Evolutionary conservation across 352 stramenopile genomes (phyloP), one percentile per base, ranked within the genome.

Genomic region (Phytopythium helicoides): DNA sequence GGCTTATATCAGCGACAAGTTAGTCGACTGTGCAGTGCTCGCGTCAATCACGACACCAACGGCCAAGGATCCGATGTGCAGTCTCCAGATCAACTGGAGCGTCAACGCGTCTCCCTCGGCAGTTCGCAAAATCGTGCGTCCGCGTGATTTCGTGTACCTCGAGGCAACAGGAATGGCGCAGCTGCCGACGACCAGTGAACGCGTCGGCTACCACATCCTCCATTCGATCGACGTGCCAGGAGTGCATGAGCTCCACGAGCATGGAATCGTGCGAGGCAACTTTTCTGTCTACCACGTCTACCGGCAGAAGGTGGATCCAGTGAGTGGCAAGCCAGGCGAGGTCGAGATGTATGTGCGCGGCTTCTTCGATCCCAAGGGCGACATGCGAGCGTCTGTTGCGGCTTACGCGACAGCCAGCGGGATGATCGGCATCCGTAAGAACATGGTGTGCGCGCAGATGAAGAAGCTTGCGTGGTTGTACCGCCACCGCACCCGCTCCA

Each of bases 401-500:
- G 26, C 18, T 23, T 68, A 71, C 52, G 56, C 60, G 23, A 57
- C 54, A 1, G 44, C 44, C 7, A 31, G 46, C 3, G 23, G 34
- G 16, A 54, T 54, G 47, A 38, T 50, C 25, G 44, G 21, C 16
- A 31, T 54, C 21, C 23, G 22, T 22, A 37, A 67, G 26, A 68
- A 64, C 33, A 33, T 66, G 19, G 55, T 67, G 41, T 81, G 67
- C 33, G 60, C 68, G 2, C 48, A 68, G n/a, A 70, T 72, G 47
- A 81, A 81, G 55, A 85, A 81, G 44, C 60, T 85, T 16, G 48
- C 61, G n/a, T 84, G 73, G 70, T 33, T 66, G 34, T 49, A 64
- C 49, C 34, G 34, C 7, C 34, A 54, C 21, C 34, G 11, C 31
- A 54, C 55, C 40, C 66, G 31, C 21, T 60, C 52, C 39, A 48